Percentiles rank a stretch among this genome's conserved stretches.
These are phyloP conservation scores for Kuraishia hungarica DNA, from an alignment of 805 yeast species.

Conservation along the genomic window DNA sequence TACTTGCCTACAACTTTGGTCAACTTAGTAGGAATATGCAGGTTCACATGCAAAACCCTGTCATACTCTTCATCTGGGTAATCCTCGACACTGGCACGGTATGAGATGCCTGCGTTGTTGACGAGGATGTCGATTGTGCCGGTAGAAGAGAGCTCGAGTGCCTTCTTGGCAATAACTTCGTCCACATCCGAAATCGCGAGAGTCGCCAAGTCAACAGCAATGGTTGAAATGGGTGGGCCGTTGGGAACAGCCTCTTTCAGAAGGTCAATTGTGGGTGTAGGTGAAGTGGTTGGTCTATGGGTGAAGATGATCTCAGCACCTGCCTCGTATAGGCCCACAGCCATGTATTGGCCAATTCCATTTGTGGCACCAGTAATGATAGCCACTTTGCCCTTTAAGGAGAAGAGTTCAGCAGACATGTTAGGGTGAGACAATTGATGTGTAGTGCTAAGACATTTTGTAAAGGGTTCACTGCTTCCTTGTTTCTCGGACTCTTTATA, in stretches of 20 bases:
- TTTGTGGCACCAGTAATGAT: constrained; percentile 49
- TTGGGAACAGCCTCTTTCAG: constrained; percentile 18
- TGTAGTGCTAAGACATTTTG: too few relatives aligned
- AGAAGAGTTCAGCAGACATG: constrained; percentile 21
- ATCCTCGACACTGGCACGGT: constrained; percentile 22
- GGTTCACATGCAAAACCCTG: constrained; percentile 30
- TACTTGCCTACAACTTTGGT: constrained; percentile 28
- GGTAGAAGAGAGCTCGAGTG: constrained; percentile 19
- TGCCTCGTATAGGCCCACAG: constrained; percentile 42
- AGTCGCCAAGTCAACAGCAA: constrained; percentile 19
- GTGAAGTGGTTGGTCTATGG: constrained; percentile 25
- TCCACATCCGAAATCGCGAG: constrained; percentile 20
- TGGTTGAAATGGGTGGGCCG: constrained; percentile 13
- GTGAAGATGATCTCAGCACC: constrained; percentile 33
- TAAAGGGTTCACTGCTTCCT: too few relatives aligned
- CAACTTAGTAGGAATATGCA: constrained; percentile 27
- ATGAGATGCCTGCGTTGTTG: constrained; percentile 27
- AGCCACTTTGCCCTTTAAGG: constrained; percentile 31
- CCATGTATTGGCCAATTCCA: constrained; percentile 49
- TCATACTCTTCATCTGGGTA: constrained; percentile 29
- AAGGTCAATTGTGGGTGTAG: constrained; percentile 19
- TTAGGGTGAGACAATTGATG: too few relatives aligned
- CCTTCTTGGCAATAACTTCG: constrained; percentile 19
- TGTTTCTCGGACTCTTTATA: background rate
- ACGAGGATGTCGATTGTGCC: constrained; percentile 22